A percentile compares a stretch with the other conserved stretches of the same genome.
Conservation (phyloP, 148 eudicot genomes). For the Fagopyrum tataricum region DNA sequence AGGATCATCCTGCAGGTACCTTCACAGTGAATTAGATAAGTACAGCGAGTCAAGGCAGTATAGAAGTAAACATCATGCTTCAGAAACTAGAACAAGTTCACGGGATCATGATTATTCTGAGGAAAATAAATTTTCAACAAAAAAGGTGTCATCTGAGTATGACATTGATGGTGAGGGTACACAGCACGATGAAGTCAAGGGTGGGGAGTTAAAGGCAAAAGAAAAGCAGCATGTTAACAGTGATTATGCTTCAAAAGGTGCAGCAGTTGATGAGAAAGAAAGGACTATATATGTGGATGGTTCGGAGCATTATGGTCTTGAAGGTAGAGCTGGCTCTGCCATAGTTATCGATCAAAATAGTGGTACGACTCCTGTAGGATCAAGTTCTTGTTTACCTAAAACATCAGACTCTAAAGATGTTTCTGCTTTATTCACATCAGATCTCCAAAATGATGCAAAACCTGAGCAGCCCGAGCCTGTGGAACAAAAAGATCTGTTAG, state of each 20-base stretch:
- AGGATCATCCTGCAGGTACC: conserved; percentile 75
- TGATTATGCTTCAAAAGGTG: conserved; percentile 21
- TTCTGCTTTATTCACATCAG: conserved; percentile 23
- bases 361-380: conserved; percentile 21
- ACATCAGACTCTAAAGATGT: conserved; percentile 22
- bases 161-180: not conserved
- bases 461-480: conserved; percentile 17
- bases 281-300: conserved; percentile 18
- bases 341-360: conserved; percentile 17
- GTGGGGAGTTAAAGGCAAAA: conserved; percentile 18
- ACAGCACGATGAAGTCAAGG: conserved; percentile 26
- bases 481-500: conserved; percentile 14
- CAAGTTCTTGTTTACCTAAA: conserved; percentile 18
- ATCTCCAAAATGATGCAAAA: conserved; percentile 24
- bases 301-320: conserved; percentile 15
- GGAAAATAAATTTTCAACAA: conserved; percentile 20
- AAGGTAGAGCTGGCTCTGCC: conserved; percentile 24
- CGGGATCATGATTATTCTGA: conserved; percentile 29
- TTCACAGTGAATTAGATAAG: conserved; percentile 48
- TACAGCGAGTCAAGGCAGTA: conserved; percentile 35
- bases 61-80: conserved; percentile 35
- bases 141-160: conserved; percentile 18
- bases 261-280: conserved; percentile 19
- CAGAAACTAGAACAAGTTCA: conserved; percentile 26
- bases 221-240: conserved; percentile 23